Percentiles rank a stretch among this genome's conserved stretches.
These are phyloP conservation scores for Paraphoma sp. DNA, from an alignment of 2,329 filamentous ascomycete species.

Conservation along the genomic window DNA sequence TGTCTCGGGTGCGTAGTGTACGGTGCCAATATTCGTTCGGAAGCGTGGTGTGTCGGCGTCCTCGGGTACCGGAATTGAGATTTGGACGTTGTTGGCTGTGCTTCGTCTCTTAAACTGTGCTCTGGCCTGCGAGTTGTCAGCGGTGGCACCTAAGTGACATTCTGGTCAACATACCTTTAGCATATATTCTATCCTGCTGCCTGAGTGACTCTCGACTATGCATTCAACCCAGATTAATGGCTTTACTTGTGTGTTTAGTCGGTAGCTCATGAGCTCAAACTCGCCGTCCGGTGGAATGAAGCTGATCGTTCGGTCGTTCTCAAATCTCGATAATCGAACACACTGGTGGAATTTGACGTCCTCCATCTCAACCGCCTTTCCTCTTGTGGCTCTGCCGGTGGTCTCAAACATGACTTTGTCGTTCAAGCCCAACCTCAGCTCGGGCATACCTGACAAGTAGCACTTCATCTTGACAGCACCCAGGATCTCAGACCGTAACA, in stretches of 20 bases:
- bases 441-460: constrained; percentile 97
- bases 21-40: constrained; percentile 94
- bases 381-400: constrained; percentile 88
- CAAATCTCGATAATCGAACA: constrained; percentile 91
- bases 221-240: constrained; percentile 99
- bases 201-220: constrained; percentile 93
- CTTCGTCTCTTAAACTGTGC: constrained; percentile 98
- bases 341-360: constrained; percentile 99
- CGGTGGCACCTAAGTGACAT: neutral
- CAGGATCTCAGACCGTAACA: constrained; percentile 93
- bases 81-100: constrained; percentile 98
- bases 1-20: constrained; percentile 97
- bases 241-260: constrained; percentile 97
- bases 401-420: constrained; percentile 99
- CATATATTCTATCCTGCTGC: constrained; percentile 98
- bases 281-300: constrained; percentile 99
- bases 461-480: constrained; percentile 99
- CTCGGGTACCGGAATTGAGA: constrained; percentile 94
- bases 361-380: constrained; percentile 99
- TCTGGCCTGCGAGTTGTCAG: constrained; percentile 64
- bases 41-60: constrained; percentile 96
- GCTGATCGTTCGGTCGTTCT: constrained; percentile 97
- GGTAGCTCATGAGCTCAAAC: constrained; percentile 99
- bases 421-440: constrained; percentile 90
- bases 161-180: constrained; percentile 67